Evolutionary conservation across 2,329 filamentous ascomycete species (phyloP), one percentile per base, ranked within the genome.

Genomic region (Didymella pomorum): DNA sequence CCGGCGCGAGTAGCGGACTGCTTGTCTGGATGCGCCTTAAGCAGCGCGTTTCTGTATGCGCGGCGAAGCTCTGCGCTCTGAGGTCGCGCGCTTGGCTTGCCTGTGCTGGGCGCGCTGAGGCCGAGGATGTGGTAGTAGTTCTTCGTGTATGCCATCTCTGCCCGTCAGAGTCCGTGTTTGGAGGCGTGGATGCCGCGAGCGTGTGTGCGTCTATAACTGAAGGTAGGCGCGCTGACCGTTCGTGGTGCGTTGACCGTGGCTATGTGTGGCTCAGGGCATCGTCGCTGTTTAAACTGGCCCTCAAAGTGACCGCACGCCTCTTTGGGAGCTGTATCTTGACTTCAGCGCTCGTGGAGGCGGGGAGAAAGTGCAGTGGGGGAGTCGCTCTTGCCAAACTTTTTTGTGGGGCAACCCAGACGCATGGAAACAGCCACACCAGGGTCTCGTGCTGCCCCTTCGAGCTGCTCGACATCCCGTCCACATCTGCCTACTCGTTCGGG

Each of bases 21-120:
- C 31, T 86, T 87, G 74, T 89, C 86, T 0, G 86, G 86, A 68
- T 89, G 86, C 64, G 87, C 79, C 25, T 73, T 72, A 5, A 88
- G 78, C 23, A 89, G 77, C 7, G 85, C 83, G 46, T 78, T 80
- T 58, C 83, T 83, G 70, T 88, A 88, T 10, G 86, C 86, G 31
- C 65, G 49, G 2, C 69, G 51, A 20, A 71, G 11, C 2, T 59
- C 61, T 2, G 58, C 60, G 14, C 55, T 23, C 1, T 57, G 60
- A 20, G 29, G 52, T 43, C 50, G 58, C 3, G 37, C 28, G 16
- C 21, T 20, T 9, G 58, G 12, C 0, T 45, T 26, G 8, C 45
- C 41, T 26, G 58, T 54, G 20, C n/a, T 21, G 3, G 64, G 67
- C 11, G 56, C n/a, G 7, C 46, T 16, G 14, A 75, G 61, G 20